Evolutionary conservation across 495 filamentous ascomycete species (phyloP).

Genomic region (Aspergillus conjunctus): DNA sequence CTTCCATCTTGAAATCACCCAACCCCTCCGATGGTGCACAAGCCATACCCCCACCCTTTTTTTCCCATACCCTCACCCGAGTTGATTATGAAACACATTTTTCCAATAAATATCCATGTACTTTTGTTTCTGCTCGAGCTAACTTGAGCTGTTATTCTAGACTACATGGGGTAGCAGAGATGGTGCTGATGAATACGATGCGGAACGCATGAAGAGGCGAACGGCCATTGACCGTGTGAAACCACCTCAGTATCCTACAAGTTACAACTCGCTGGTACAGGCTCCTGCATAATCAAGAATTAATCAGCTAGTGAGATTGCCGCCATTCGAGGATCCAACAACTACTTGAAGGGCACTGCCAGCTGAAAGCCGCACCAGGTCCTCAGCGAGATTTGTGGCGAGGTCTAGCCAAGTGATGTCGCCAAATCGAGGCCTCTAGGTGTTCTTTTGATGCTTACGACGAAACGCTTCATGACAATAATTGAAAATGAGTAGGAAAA

Average conservation of each 20-base stretch:
- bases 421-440: background rate
- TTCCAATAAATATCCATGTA: too few relatives aligned
- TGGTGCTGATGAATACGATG: constrained; percentile 59
- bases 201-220: constrained; percentile 56
- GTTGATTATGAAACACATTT: too few relatives aligned
- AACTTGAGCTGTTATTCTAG: constrained; percentile 31
- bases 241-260: constrained; percentile 31
- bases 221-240: constrained; percentile 46
- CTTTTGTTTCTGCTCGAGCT: background rate
- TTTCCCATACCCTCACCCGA: background rate
- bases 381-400: constrained; percentile 1
- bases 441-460: constrained; percentile 32
- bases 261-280: constrained; percentile 32
- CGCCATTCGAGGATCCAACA: background rate
- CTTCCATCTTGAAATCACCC: background rate
- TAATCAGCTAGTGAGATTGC: constrained; percentile 6
- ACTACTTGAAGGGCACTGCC: background rate
- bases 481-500: background rate
- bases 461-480: constrained; percentile 33
- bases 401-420: constrained; percentile 1
- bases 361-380: background rate
- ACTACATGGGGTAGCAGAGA: constrained; percentile 63
- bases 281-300: constrained; percentile 6
- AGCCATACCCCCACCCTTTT: constrained; percentile 1
- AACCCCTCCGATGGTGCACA: constrained; percentile 11